Evolutionary conservation across 1,284 basidiomycete species (phyloP).

Genomic region (Lentinula novae-zelandiae): DNA sequence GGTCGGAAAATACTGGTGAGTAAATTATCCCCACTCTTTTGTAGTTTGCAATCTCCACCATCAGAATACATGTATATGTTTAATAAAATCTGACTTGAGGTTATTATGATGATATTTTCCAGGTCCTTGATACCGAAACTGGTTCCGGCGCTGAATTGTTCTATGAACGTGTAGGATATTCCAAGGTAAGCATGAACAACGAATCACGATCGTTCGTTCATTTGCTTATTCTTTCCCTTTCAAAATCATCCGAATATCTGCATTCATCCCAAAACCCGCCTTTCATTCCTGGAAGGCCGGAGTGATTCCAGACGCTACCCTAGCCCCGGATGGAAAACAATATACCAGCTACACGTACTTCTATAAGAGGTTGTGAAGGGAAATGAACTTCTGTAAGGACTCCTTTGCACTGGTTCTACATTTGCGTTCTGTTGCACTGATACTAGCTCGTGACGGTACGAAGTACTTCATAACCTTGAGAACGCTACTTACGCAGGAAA

Average conservation of each 20-base stretch:
- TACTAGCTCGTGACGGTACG: no score
- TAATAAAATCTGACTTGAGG: not conserved
- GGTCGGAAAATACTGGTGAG: not conserved
- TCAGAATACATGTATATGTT: not conserved
- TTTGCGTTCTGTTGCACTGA: no score
- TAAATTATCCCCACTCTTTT: no score
- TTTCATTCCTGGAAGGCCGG: not conserved
- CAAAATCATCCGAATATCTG: not conserved
- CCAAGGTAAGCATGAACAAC: not conserved
- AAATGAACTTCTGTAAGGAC: no score
- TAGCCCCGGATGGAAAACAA: not conserved
- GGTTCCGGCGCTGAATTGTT: conserved; percentile 2
- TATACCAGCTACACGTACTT: not conserved
- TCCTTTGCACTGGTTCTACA: no score
- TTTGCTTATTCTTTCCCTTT: no score
- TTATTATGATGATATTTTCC: not conserved
- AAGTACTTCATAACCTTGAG: no score
- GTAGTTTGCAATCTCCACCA: not conserved
- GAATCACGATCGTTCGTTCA: no score
- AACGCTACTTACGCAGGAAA: no score
- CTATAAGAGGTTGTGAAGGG: not conserved
- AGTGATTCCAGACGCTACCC: not conserved
- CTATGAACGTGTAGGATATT: not conserved
- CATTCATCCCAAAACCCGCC: not conserved
- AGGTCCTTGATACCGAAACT: conserved; percentile 6